Base-by-base conservation (phyloP, 2,329 filamentous ascomycete species). In the Teratosphaeria epicoccoides region DNA sequence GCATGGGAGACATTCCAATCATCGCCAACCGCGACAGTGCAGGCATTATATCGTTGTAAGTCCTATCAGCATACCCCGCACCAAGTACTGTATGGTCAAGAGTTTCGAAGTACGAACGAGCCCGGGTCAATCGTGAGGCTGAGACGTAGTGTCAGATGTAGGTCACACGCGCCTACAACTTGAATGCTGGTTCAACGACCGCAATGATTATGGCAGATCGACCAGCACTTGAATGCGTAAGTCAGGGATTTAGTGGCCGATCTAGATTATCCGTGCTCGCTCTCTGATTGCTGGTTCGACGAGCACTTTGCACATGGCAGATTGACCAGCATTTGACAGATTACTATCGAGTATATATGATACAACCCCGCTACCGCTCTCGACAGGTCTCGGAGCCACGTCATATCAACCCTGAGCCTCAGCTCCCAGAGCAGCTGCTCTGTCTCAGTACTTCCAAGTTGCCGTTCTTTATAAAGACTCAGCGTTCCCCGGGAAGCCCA, bases 341-440 rank as follows among this genome's bases (percentile, higher is more conserved):
- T 20, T 17, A 17, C 33, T 7, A 14, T 20, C n/a, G 9, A 17
- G 9, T 7, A 17, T 40, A 40, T 40, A 17, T 40, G 33, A 40
- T 17, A 17, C 33, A 40, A 40, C 4, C 14, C 20, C 10, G 6
- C 33, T 40, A 17, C n/a, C n/a, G n/a, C 33, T 40, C 33, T 40
- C 33, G n/a, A 20, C n/a, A 17, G 17, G 33, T 40, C 33, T 40
- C 20, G 33, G 14, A n/a, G n/a, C 33, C 33, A 40, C 9, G 7
- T 9, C 33, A 40, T 17, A 20, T 40, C 33, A 7, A 9, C 5
- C n/a, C n/a, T 17, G 20, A n/a, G 1, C n/a, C 14, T 14, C 6
- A 24, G 10, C 5, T 40, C 22, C n/a, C 1, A 50, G 33, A 44
- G 23, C 40, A 51, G 49, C 49, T 46, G 49, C 24, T 43, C 49